These are phyloP conservation scores for Phycomyces blakesleeanus DNA, from an alignment of 192 early-diverging fungal species.

Conservation along the genomic window DNA sequence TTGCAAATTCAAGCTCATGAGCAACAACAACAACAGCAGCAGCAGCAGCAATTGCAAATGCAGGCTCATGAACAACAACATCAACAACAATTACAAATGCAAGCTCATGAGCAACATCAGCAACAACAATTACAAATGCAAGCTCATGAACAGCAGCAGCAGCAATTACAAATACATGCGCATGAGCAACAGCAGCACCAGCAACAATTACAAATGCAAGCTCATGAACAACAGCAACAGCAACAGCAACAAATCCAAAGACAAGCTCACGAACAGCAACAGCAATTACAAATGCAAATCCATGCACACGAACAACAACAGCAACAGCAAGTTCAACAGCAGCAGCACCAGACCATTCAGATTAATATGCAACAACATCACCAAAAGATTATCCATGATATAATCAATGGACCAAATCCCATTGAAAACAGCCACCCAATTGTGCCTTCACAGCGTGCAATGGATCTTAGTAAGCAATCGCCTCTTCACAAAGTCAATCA, in stretches of 20 bases:
- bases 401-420: constrained; percentile 9
- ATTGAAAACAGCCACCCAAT: constrained; percentile 16
- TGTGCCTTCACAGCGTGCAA: constrained; percentile 12
- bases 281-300: constrained; percentile 6
- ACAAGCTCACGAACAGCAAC: constrained; percentile 11
- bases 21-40: constrained; percentile 8
- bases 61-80: background rate
- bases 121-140: constrained; percentile 7
- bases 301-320: background rate
- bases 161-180: constrained; percentile 9
- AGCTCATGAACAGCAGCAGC: constrained; percentile 8
- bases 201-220: background rate
- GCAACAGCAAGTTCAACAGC: background rate
- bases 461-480: constrained; percentile 8
- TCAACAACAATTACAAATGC: constrained; percentile 11
- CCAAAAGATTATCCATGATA: constrained; percentile 2
- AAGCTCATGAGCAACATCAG: constrained; percentile 10
- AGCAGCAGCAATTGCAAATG: background rate
- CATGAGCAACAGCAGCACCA: constrained; percentile 2
- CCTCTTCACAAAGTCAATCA: constrained; percentile 1
- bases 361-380: background rate
- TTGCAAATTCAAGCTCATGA: background rate
- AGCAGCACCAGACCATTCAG: background rate
- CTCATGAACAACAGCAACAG: background rate
- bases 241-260: constrained; percentile 8